phyloP scores from a whole-genome alignment of 805 yeast genomes.

The Metschnikowia colocasiae region DNA sequence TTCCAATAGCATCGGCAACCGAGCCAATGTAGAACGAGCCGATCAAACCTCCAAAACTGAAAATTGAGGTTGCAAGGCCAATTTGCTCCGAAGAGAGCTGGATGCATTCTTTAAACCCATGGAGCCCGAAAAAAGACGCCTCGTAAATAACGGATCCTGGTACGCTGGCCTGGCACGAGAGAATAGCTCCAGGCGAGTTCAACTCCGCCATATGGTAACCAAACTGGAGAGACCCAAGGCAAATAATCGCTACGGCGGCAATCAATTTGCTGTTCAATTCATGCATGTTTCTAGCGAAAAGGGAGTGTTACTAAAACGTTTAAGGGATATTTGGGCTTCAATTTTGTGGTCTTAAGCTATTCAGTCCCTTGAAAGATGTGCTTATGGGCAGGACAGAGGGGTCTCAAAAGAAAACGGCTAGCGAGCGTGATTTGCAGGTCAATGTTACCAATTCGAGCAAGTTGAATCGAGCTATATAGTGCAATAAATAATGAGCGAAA shows the following conservation, averaged over 20 bases:
- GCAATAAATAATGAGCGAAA: not conserved
- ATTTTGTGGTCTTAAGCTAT: too few species aligned
- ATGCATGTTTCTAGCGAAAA: not conserved
- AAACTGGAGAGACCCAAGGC: slow-evolving; percentile 80
- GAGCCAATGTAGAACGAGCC: slow-evolving; percentile 69
- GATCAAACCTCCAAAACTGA: slow-evolving; percentile 78
- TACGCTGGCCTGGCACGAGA: slow-evolving; percentile 48
- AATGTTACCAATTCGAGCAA: too few species aligned
- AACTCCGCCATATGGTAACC: slow-evolving; percentile 95
- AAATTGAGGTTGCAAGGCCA: slow-evolving; percentile 74
- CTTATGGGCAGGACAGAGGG: too few species aligned
- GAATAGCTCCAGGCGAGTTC: slow-evolving; percentile 78
- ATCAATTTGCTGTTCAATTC: slow-evolving; percentile 33
- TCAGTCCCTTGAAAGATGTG: too few species aligned
- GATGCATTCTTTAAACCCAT: slow-evolving; percentile 49
- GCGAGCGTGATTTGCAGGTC: too few species aligned
- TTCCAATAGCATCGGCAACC: slow-evolving; percentile 63
- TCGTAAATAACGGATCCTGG: slow-evolving; percentile 33
- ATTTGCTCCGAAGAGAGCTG: slow-evolving; percentile 52
- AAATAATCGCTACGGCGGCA: slow-evolving; percentile 51
- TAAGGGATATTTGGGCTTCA: too few species aligned
- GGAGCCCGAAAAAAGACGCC: slow-evolving; percentile 40
- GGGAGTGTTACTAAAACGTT: too few species aligned
- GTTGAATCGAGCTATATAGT: not conserved
- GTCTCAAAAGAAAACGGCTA: too few species aligned